Evolutionary conservation across 805 yeast species (phyloP).

Genomic region (Yarrowia osloensis): DNA sequence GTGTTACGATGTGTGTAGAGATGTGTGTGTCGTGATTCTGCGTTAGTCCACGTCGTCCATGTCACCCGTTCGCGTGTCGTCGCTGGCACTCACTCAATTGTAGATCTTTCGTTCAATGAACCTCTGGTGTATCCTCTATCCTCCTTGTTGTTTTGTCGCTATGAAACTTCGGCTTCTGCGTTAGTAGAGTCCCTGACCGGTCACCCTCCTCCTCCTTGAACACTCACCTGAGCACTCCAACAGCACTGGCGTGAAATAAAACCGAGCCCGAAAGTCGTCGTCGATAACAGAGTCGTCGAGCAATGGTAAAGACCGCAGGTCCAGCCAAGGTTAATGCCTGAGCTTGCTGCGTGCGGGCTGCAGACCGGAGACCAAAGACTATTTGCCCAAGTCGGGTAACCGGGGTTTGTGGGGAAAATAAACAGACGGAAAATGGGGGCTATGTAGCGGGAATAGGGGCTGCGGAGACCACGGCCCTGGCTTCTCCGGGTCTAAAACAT

Average conservation of each 20-base stretch:
- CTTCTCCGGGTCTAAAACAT: neutral
- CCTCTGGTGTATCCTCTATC: too few relatives aligned
- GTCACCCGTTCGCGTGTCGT: neutral
- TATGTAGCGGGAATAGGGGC: neutral
- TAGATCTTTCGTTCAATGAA: too few relatives aligned
- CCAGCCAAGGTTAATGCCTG: slow-evolving; percentile 17
- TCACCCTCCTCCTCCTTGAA: too few relatives aligned
- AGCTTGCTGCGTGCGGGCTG: slow-evolving; percentile 20
- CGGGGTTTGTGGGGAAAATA: neutral
- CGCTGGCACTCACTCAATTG: neutral
- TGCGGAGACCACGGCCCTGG: neutral
- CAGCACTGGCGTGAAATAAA: neutral
- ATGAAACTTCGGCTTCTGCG: neutral
- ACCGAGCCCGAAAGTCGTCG: neutral
- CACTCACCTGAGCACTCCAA: neutral
- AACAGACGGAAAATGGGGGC: neutral
- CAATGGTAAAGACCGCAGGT: slow-evolving; percentile 24
- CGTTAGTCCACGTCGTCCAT: neutral
- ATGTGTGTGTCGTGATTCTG: neutral
- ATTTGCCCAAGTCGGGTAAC: slow-evolving; percentile 8
- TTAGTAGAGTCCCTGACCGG: neutral
- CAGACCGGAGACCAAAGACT: slow-evolving; percentile 10
- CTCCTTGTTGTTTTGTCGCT: neutral
- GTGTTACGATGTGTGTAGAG: neutral
- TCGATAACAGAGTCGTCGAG: slow-evolving; percentile 1